Base-by-base conservation (phyloP, 352 stramenopile species). In the Pythium phragmiticola region DNA sequence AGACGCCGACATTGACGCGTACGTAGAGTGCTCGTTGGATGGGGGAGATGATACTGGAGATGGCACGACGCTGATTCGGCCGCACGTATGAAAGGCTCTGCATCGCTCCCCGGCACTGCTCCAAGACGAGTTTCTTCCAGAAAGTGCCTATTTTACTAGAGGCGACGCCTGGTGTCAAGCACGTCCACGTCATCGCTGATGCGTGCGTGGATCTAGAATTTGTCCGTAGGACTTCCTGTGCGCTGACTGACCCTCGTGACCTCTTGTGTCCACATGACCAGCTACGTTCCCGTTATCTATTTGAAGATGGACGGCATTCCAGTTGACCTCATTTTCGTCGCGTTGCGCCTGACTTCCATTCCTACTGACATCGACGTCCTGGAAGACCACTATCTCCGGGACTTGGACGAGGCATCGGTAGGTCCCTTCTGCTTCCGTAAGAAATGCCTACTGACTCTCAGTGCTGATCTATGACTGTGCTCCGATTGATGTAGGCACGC, bases 311-410 rank as follows among this genome's bases (percentile, higher is more conserved):
- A 96, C 28, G 86, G 78, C 1, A 90, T 98, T 52, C 72, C 89
- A 7, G 88, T 98, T 47, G 95, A 99, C 68, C 72, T 99, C 51
- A 78, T 99, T 3, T 99, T 98, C 73, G 94, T 90, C 12, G 82
- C 83, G 33, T 68, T 97, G 7, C 50, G 77, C 23, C 48, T 96
- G 21, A 68, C 85, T 7, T 78, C 69, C 4, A 72, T 96, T 7
- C 78, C 86, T 0, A 63, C 70, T 19, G 63, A 87, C 30, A 75
- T 97, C 33, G 76, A 97, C 42, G 72, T 97, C 0, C 66, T 97
- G 28, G 87, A 97, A 60, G 77, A 94, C 46, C 70, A 74, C 19
- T 75, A 89, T 51, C 68, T 98, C 17, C 63, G 68, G 4, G 80
- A 97, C 21, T 90, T 98, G 9, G 96, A 99, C 68, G 95, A 98